phyloP scores from a whole-genome alignment of 2,329 filamentous ascomycete genomes.

The Aspergillus flavus region DNA sequence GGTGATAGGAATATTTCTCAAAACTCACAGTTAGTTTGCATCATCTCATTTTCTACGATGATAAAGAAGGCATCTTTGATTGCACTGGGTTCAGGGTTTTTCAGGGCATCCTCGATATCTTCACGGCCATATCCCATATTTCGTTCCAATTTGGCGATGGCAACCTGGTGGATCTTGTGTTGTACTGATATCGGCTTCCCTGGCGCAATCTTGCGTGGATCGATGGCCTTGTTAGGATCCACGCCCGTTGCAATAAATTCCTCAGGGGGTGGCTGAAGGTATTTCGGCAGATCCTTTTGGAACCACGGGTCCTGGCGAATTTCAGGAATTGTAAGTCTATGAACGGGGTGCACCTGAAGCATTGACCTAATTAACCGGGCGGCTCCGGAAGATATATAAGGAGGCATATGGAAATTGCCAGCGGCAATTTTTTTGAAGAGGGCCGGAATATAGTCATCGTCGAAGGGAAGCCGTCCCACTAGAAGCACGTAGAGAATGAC shows the following conservation, averaged over 20 bases:
- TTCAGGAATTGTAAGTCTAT: conserved; percentile 90
- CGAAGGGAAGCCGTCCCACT: conserved; percentile 79
- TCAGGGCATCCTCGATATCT: conserved; percentile 92
- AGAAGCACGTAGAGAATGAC: conserved; percentile 68
- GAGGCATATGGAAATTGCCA: conserved; percentile 88
- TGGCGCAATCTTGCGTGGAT: conserved; percentile 77
- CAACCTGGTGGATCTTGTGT: conserved; percentile 86
- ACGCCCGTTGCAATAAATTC: conserved; percentile 94
- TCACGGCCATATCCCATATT: conserved; percentile 97
- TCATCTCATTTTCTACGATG: conserved; percentile 94
- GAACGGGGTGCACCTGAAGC: conserved; percentile 92
- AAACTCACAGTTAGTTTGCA: conserved; percentile 86
- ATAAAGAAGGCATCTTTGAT: conserved; percentile 99
- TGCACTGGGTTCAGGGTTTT: conserved; percentile 89
- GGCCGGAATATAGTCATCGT: conserved; percentile 97
- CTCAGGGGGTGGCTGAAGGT: conserved; percentile 83
- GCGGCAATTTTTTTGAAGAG: conserved; percentile 97
- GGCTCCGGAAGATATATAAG: conserved; percentile 85
- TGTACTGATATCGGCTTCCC: conserved; percentile 77
- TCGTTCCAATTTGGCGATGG: conserved; percentile 93
- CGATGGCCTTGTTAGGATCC: conserved; percentile 88
- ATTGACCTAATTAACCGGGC: conserved; percentile 77
- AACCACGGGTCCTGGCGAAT: conserved; percentile 97
- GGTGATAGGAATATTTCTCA: neutral
- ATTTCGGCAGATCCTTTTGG: conserved; percentile 78